Base-by-base conservation (phyloP, 176 grass and related monocot species). In the Urochloa ruziziensis region DNA sequence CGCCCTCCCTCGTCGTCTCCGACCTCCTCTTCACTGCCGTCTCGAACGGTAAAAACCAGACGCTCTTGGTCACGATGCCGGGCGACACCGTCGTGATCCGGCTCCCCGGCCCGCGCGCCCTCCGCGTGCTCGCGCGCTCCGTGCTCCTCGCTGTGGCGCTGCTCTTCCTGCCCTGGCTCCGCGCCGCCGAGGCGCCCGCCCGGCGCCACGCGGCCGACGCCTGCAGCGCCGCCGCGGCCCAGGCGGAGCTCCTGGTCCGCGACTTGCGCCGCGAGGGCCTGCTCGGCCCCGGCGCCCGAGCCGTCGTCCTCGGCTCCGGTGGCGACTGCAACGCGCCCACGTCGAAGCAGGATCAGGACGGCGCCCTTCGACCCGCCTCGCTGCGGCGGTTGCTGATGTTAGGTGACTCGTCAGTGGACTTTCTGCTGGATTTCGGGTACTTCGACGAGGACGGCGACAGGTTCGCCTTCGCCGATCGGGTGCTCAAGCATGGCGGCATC, bases 401-500 rank as follows among this genome's bases (percentile, higher is more conserved):
- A 9, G 66, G 24, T 25, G 94, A 93, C 76, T 70, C 33, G 34
- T 93, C 94, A 4, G 84, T 97, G 36, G 86, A 97, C 82, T 74
- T 97, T 12, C 68, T 91, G 34, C 66, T 97, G 32, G 89, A 89
- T 79, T 52, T 81, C 17, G 81, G 86, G 19, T 80, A 59, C 51
- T 85, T 97, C 70, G n/a, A 33, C 58, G 76, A 84, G 23, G 57
- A 52, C 40, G 82, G 69, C 12, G 83, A 88, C 75, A 86, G 67
- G 63, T 60, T 91, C 3, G 66, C 49, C 46, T 84, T 92, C 24
- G 70, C 79, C 39, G 91, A 96, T 46, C 83, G 91, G 51, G 89
- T 91, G 47, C 86, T 97, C 70, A 93, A 78, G 74, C 32, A 87
- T 24, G 91, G 94, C 14, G 91, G 94, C 81, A 67, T 97, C 54